Percentiles rank a stretch among this genome's conserved stretches.
phyloP scores from a whole-genome alignment of 208 protist genomes.

The Acanthamoeba lenticulata region DNA sequence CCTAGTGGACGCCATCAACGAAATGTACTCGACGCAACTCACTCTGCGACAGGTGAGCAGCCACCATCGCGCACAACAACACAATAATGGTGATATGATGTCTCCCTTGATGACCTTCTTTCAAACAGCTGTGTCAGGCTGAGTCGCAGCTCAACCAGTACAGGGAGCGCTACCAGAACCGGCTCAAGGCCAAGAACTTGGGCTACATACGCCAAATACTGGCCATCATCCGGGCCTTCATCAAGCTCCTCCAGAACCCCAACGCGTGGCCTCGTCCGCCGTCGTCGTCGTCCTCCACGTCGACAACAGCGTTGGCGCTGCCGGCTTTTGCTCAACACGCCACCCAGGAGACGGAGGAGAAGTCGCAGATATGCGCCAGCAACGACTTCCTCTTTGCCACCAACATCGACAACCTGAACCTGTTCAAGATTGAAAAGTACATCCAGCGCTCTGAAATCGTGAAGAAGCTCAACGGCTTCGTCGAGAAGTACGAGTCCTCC shows the following conservation, averaged over 20 bases:
- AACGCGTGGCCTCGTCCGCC: background rate
- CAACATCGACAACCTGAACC: slow-evolving; percentile 81
- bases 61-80: too few species aligned
- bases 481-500: slow-evolving; percentile 25
- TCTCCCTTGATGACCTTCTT: too few species aligned
- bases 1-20: slow-evolving; percentile 92
- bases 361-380: slow-evolving; percentile 66
- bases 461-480: slow-evolving; percentile 70
- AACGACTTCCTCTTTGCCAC: slow-evolving; percentile 79
- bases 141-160: slow-evolving; percentile 86
- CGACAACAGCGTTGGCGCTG: background rate
- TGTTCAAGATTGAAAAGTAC: slow-evolving; percentile 81
- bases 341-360: background rate
- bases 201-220: slow-evolving; percentile 90
- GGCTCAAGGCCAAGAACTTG: slow-evolving; percentile 91
- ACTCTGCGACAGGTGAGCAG: slow-evolving; percentile 77
- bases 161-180: slow-evolving; percentile 85
- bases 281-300: background rate
- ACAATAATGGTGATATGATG: too few species aligned
- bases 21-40: slow-evolving; percentile 86
- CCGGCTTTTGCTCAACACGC: background rate
- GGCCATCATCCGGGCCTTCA: slow-evolving; percentile 80
- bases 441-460: slow-evolving; percentile 79
- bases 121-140: slow-evolving; percentile 71
- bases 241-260: slow-evolving; percentile 57